These are phyloP conservation scores for Aspergillus brunneoviolaceus DNA, from an alignment of 2,329 filamentous ascomycete species.

Conservation along the genomic window DNA sequence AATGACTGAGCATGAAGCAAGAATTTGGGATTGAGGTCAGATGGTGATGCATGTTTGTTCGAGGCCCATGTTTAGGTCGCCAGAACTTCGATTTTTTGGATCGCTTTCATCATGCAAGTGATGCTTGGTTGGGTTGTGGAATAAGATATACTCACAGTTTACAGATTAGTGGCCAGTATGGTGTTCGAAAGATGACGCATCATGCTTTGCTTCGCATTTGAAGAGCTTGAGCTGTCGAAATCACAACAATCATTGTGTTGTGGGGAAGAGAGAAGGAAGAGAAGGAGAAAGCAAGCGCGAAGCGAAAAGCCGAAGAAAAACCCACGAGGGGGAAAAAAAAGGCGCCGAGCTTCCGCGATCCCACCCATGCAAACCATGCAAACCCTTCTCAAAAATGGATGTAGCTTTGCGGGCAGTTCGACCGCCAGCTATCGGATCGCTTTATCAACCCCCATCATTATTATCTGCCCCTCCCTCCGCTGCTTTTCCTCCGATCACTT, in stretches of 20 bases:
- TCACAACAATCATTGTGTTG: not conserved
- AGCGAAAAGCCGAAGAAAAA: conserved; percentile 22
- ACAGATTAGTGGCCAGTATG: conserved; percentile 17
- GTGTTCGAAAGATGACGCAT: not conserved
- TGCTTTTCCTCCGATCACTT: conserved; percentile 9
- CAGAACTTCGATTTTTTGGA: conserved; percentile 52
- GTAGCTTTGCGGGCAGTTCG: conserved; percentile 22
- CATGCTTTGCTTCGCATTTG: conserved; percentile 20
- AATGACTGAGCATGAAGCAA: conserved; percentile 1
- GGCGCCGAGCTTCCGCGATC: conserved; percentile 12
- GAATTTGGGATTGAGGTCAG: conserved; percentile 40
- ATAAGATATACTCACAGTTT: conserved; percentile 27
- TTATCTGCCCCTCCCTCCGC: conserved; percentile 11
- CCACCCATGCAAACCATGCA: conserved; percentile 38
- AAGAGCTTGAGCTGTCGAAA: conserved; percentile 13
- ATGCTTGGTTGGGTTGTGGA: not conserved
- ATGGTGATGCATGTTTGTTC: conserved; percentile 64
- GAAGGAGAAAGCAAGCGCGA: conserved; percentile 21
- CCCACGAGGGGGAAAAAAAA: conserved; percentile 14
- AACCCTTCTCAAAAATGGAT: conserved; percentile 31
- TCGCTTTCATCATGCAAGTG: conserved; percentile 51
- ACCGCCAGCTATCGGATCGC: conserved; percentile 31
- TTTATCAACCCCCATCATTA: conserved; percentile 11
- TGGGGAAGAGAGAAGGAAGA: conserved; percentile 22
- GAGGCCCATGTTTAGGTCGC: conserved; percentile 56